Base-by-base conservation (phyloP, 106 monocot species). In the Hemerocallis citrina region DNA sequence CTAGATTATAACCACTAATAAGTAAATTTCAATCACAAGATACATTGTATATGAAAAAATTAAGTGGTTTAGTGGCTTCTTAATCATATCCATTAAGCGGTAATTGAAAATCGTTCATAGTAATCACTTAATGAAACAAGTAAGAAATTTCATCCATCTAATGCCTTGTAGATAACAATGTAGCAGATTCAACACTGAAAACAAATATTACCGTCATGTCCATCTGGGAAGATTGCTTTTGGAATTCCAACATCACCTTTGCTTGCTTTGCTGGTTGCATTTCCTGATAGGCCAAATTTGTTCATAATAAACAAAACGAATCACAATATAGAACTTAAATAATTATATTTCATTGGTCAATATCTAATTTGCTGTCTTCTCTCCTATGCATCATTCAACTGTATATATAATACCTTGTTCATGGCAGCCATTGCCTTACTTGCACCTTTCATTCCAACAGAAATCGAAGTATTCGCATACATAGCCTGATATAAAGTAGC, bases 391-490 rank as follows among this genome's bases (percentile, higher is more conserved):
- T 16, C 15, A 12, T 24, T 7, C 57, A 54, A 36, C 9, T n/a
- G 16, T 29, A 3, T 8, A n/a, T n/a, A 54, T 9, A 17, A 54
- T 75, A 98, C 98, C 80, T 92, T 91, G 56, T 98, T 98, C 98
- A 98, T 92, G 37, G 98, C 84, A 51, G 84, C 76, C 98, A 98
- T 98, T 55, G 92, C 92, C 77, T 92, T 98, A 68, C 85, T 98
- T 62, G 98, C 98, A 48, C 98, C 92, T 66, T 92, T 98, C 98
- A 98, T 98, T 60, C 98, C 98, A 57, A 72, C 75, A 75, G 92
- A 98, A 68, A 98, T 92, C 43, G 98, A 98, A 74, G 98, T 98
- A 45, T 73, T 77, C 17, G 98, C 98, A 76, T 98, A 73, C 92
- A 92, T 91, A 48, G 98, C 98, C 98, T 98, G 64, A 58, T 24